These are phyloP conservation scores for Fusarium lyarnte DNA, from an alignment of 2,329 filamentous ascomycete genomes.

Conservation along the genomic window DNA sequence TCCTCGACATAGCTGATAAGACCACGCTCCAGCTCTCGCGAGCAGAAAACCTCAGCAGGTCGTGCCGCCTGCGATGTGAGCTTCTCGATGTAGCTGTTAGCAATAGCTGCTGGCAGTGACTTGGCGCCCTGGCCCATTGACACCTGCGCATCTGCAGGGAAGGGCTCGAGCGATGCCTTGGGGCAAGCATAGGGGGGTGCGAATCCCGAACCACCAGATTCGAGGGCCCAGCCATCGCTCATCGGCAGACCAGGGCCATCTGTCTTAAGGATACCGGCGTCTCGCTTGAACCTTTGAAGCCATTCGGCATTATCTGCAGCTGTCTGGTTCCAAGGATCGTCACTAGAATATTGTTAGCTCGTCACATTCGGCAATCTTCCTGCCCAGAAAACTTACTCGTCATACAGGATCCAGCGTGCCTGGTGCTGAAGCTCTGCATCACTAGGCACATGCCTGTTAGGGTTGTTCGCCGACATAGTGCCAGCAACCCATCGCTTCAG, in stretches of 20 bases:
- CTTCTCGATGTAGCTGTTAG: constrained; percentile 59
- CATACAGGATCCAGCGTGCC: constrained; percentile 70
- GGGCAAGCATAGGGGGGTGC: constrained; percentile 64
- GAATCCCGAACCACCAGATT: constrained; percentile 64
- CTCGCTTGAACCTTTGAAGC: constrained; percentile 70
- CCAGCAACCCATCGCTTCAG: constrained; percentile 62
- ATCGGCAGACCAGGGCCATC: constrained; percentile 61
- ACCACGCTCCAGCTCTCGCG: constrained; percentile 65
- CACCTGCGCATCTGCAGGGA: constrained; percentile 47
- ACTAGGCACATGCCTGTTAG: constrained; percentile 65
- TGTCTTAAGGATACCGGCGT: constrained; percentile 61
- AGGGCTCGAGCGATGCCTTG: constrained; percentile 50
- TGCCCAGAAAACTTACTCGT: constrained; percentile 58
- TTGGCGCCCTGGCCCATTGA: constrained; percentile 51
- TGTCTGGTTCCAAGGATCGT: constrained; percentile 72
- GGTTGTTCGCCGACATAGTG: constrained; percentile 68
- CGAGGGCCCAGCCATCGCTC: constrained; percentile 56
- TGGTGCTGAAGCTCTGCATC: constrained; percentile 73
- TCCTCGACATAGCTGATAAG: constrained; percentile 59
- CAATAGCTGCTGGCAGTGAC: constrained; percentile 56
- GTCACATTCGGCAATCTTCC: neutral
- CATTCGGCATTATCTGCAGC: constrained; percentile 72
- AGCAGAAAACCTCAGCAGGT: constrained; percentile 65
- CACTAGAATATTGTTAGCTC: constrained; percentile 51
- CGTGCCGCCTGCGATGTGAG: constrained; percentile 56